phyloP scores from a whole-genome alignment of 1,139 yeast genomes.

The Diutina ranongensis region DNA sequence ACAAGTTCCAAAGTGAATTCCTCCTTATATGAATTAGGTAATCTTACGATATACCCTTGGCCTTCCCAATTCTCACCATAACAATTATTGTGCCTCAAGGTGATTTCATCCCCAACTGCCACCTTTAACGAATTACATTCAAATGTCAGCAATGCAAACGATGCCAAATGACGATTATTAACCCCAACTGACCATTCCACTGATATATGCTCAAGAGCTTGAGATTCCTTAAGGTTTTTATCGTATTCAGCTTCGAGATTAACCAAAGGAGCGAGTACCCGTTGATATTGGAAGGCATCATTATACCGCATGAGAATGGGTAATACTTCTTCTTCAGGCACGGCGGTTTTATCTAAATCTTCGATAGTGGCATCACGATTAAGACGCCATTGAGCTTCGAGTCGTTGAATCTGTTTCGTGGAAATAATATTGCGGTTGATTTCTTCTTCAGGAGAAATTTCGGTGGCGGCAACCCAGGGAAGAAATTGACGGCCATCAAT shows the following conservation, averaged over 20 bases:
- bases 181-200: constrained; percentile 69
- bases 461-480: constrained; percentile 56
- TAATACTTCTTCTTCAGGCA: constrained; percentile 38
- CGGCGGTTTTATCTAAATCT: constrained; percentile 35
- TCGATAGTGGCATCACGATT: constrained; percentile 58
- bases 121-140: constrained; percentile 60
- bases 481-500: constrained; percentile 71
- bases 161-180: constrained; percentile 23
- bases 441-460: constrained; percentile 29
- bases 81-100: constrained; percentile 12
- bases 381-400: constrained; percentile 77
- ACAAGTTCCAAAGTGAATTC: constrained; percentile 64
- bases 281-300: constrained; percentile 80
- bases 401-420: constrained; percentile 53
- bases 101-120: constrained; percentile 81
- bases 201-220: constrained; percentile 61
- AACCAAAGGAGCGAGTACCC: constrained; percentile 76
- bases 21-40: constrained; percentile 61
- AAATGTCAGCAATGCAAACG: constrained; percentile 51
- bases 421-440: constrained; percentile 50
- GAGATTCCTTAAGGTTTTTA: constrained; percentile 63
- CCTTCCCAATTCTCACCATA: constrained; percentile 55
- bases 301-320: constrained; percentile 70
- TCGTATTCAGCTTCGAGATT: constrained; percentile 77
- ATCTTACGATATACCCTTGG: constrained; percentile 56